These are phyloP conservation scores for Agaricales sp. DNA, from an alignment of 1,284 basidiomycete species.

Conservation along the genomic window DNA sequence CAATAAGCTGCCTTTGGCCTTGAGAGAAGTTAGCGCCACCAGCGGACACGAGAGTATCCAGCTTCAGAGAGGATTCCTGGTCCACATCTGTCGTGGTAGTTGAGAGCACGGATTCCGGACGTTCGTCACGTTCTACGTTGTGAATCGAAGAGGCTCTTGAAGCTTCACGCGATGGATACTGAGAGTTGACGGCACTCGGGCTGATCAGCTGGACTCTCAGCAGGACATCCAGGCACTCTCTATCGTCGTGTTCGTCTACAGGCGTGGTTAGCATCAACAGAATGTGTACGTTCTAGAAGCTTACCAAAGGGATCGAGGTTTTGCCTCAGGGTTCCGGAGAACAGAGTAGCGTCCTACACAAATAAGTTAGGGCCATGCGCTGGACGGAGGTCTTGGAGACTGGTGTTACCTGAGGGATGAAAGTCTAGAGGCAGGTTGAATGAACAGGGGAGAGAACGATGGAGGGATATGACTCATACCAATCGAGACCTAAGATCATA, in stretches of 20 bases:
- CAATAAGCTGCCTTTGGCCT: conserved; percentile 77
- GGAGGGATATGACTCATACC: conserved; percentile 23
- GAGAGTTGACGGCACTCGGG: conserved; percentile 36
- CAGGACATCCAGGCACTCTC: conserved; percentile 62
- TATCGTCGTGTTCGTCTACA: conserved; percentile 68
- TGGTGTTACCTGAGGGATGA: conserved; percentile 80
- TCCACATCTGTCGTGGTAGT: no score
- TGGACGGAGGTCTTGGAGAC: conserved; percentile 9
- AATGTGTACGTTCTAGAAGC: background rate
- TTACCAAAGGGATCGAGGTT: conserved; percentile 80
- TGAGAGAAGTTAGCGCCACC: conserved; percentile 81
- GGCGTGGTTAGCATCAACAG: background rate
- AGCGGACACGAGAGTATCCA: conserved; percentile 67
- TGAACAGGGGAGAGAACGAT: no score
- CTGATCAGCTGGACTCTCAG: conserved; percentile 55
- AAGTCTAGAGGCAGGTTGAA: conserved; percentile 36
- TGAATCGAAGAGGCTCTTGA: conserved; percentile 3
- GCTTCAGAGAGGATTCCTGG: conserved; percentile 44
- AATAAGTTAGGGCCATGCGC: no score
- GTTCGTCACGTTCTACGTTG: background rate
- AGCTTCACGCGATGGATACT: conserved; percentile 29
- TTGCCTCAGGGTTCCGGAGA: conserved; percentile 79
- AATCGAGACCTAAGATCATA: conserved; percentile 73
- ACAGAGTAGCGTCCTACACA: conserved; percentile 67
- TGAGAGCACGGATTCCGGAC: background rate